A percentile compares a stretch with the other conserved stretches of the same genome.
These are phyloP conservation scores for Boletellus ananiceps DNA, from an alignment of 768 basidiomycete genomes.

Conservation along the genomic window DNA sequence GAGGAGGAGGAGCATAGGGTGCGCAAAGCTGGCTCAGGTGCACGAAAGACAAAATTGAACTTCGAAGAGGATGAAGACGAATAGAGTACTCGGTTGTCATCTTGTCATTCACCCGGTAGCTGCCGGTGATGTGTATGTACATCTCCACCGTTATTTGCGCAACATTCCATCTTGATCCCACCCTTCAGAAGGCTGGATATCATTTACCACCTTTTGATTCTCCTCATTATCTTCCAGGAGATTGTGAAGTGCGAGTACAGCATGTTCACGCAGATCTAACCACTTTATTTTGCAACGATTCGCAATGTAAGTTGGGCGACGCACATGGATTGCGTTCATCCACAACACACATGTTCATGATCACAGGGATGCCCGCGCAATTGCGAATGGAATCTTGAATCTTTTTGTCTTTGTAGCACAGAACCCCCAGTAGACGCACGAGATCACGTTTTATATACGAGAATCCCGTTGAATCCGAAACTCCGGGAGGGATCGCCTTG, in stretches of 20 bases:
- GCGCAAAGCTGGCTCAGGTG: slow-evolving; percentile 48
- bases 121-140: slow-evolving; percentile 11
- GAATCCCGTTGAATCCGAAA: slow-evolving; percentile 55
- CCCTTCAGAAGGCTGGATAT: slow-evolving; percentile 57
- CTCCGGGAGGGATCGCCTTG: slow-evolving; percentile 13
- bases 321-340: slow-evolving; percentile 92
- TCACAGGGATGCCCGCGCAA: slow-evolving; percentile 70
- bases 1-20: slow-evolving; percentile 70
- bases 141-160: slow-evolving; percentile 25
- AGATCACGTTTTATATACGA: slow-evolving; percentile 84
- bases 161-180: slow-evolving; percentile 57
- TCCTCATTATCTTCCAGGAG: slow-evolving; percentile 70
- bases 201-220: slow-evolving; percentile 76
- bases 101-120: slow-evolving; percentile 2
- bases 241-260: slow-evolving; percentile 79
- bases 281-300: slow-evolving; percentile 4
- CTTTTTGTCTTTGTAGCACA: slow-evolving; percentile 57
- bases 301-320: slow-evolving; percentile 30
- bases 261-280: slow-evolving; percentile 82
- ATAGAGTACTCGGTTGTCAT: slow-evolving; percentile 6
- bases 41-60: slow-evolving; percentile 51
- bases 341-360: slow-evolving; percentile 85
- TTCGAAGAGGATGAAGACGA: slow-evolving; percentile 56
- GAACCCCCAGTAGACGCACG: slow-evolving; percentile 79
- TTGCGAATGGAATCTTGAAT: slow-evolving; percentile 73